Evolutionary conservation across 2,329 filamentous ascomycete genomes (phyloP), one percentile per base, ranked within the genome.

Genomic region (Talaromyces sp.): DNA sequence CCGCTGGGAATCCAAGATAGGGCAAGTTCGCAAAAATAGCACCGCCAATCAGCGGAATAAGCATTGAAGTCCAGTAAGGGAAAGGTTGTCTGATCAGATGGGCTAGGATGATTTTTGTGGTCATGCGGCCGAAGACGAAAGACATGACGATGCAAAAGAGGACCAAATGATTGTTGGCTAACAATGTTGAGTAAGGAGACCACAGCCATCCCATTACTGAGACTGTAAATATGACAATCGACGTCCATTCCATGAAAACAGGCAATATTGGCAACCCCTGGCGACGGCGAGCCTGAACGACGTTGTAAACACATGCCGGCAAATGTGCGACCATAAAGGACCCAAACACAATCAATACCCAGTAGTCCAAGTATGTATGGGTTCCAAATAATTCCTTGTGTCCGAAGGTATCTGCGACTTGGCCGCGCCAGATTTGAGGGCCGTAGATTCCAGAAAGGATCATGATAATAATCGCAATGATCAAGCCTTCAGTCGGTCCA

Each of bases 121-220:
- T 98, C 88, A 99, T 92, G 68, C 95, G 89, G 39, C 95, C 95
- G 76, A 99, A 98, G 64, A 97, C 95, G 70, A 98, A 93, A n/a
- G 91, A 90, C 83, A 98, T 90, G 64, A 91, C 96, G 64, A 96
- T 79, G 80, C 93, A 97, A 77, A 96, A 96, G 54, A 98, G 85
- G 11, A 96, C 87, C 1, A 99, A 85, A 72, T 95, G 90, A 79
- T 98, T 97, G 64, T 96, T 87, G 39, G 80, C 78, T 72, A 96
- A 84, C 40, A 99, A 79, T 11, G 85, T 88, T 64, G 93, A 96
- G 80, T 96, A 86, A 0, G 93, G 93, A 16, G 91, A 96, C 74
- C 90, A 95, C 2, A 98, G 81, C 95, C 95, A 99, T 12, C 89
- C 86, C 65, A 87, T 84, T 67, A 90, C 90, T 65, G 86, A 86